Percentiles rank a stretch among this genome's conserved stretches.
Conservation (phyloP, 2,329 filamentous ascomycete species). For the Colletotrichum sp. region DNA sequence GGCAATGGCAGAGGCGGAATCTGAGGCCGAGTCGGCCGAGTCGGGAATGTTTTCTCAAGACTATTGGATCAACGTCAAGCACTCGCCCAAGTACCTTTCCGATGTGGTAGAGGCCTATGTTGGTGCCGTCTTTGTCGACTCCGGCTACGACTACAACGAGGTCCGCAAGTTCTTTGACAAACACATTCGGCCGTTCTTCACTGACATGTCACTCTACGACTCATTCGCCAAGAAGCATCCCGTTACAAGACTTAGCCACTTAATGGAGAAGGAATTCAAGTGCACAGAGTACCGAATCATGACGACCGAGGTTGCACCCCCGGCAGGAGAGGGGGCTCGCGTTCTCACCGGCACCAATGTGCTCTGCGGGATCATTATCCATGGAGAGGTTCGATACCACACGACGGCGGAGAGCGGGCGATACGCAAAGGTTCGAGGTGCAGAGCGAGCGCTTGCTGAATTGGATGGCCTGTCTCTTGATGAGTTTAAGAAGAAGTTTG, state of each 20-base stretch:
- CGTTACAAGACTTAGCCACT: slow-evolving; percentile 71
- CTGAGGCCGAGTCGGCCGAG: slow-evolving; percentile 33
- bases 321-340: slow-evolving; percentile 41
- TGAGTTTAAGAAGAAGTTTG: slow-evolving; percentile 64
- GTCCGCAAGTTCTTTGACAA: slow-evolving; percentile 79
- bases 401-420: slow-evolving; percentile 66
- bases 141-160: slow-evolving; percentile 74
- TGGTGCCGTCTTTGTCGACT: slow-evolving; percentile 91
- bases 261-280: slow-evolving; percentile 66
- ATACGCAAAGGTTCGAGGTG: slow-evolving; percentile 74
- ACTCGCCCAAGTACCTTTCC: slow-evolving; percentile 76
- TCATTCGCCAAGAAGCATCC: slow-evolving; percentile 87
- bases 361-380: slow-evolving; percentile 77
- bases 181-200: slow-evolving; percentile 79
- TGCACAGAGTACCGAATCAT: slow-evolving; percentile 66
- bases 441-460: slow-evolving; percentile 58
- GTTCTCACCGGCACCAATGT: slow-evolving; percentile 54
- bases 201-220: slow-evolving; percentile 87
- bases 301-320: slow-evolving; percentile 51
- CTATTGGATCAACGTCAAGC: slow-evolving; percentile 70
- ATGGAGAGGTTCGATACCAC: slow-evolving; percentile 69
- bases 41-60: slow-evolving; percentile 53
- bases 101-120: slow-evolving; percentile 91
- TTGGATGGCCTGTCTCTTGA: slow-evolving; percentile 49
- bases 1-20: slow-evolving; percentile 40